Base-by-base conservation (phyloP, 2,329 filamentous ascomycete species). In the Monosporascus ibericus region DNA sequence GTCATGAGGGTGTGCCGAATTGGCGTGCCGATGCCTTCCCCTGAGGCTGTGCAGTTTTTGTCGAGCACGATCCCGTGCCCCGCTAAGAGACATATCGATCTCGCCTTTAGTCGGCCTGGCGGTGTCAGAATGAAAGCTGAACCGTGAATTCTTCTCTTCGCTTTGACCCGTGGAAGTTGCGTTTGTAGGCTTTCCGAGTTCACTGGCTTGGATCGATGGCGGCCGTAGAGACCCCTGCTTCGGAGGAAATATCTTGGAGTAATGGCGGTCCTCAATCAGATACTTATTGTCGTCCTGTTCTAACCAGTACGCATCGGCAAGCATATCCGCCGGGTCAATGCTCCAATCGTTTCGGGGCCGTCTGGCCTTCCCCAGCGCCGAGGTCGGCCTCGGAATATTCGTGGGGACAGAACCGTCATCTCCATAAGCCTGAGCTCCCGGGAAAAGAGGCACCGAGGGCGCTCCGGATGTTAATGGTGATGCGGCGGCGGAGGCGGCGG, bases 231-330 rank as follows among this genome's bases (percentile, higher is more conserved):
- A 5, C 17, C 56, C 56, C 24, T 50, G 17, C 47, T 59, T 62
- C 9, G 39, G 56, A 38, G 82, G 77, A 56, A 88, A 95, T 15
- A 96, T 82, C 52, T 81, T 85, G 47, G 81, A 79, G 63, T 90
- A 90, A 62, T 89, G 76, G 15, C 85, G 83, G 68, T 96, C 88
- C 65, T 95, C 88, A 42, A 96, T 86, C 27, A 91, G 75, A 49
- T 78, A 79, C 67, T 92, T 95, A 69, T 96, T 91, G 53, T 86
- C 76, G 34, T 81, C 82, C 62, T 92, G 85, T 66, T 96, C 90
- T 22, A 95, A 73, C 94, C 94, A 99, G 63, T 92, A 90, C 1
- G 87, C 79, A 72, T 99, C 94, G 5, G 92, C 92, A 47, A 97
- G 75, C 68, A 96, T 79, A 66, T 97, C 92, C 52, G 88, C 85